These are phyloP conservation scores for Sodiomyces alkalinus DNA, from an alignment of 2,329 filamentous ascomycete species.

Conservation along the genomic window DNA sequence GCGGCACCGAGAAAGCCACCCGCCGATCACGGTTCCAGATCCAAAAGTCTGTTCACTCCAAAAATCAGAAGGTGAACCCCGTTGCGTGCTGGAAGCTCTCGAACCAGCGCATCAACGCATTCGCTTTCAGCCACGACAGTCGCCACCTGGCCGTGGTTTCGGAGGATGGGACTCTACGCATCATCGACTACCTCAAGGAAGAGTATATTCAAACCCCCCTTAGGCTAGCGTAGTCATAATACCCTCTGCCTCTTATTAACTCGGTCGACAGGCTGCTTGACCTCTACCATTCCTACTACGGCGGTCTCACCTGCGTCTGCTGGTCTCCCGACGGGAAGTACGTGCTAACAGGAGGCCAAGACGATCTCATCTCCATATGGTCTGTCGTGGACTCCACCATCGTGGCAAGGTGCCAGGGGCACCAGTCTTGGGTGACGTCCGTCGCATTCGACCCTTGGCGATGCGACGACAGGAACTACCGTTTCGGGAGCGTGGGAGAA, in stretches of 20 bases:
- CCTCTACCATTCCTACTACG: slow-evolving; percentile 83
- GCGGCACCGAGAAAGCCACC: slow-evolving; percentile 1
- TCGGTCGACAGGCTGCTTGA: slow-evolving; percentile 55
- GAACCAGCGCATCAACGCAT: slow-evolving; percentile 78
- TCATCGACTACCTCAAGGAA: slow-evolving; percentile 87
- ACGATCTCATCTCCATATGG: slow-evolving; percentile 95
- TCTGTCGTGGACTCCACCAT: slow-evolving; percentile 69
- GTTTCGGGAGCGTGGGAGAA: slow-evolving; percentile 91
- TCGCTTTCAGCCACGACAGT: slow-evolving; percentile 83
- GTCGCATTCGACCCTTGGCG: slow-evolving; percentile 96
- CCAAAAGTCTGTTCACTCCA: slow-evolving; percentile 83
- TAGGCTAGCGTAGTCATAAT: background rate
- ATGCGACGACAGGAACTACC: slow-evolving; percentile 88
- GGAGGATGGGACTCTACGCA: slow-evolving; percentile 76
- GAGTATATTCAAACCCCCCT: slow-evolving; percentile 38
- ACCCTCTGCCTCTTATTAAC: too few relatives aligned
- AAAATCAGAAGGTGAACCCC: slow-evolving; percentile 85
- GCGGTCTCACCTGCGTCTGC: slow-evolving; percentile 80
- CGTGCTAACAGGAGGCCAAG: slow-evolving; percentile 85
- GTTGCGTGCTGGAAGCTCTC: slow-evolving; percentile 87
- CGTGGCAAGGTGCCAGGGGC: slow-evolving; percentile 84
- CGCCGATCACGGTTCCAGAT: slow-evolving; percentile 46
- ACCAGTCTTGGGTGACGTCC: slow-evolving; percentile 87
- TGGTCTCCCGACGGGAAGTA: slow-evolving; percentile 98
- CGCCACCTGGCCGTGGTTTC: slow-evolving; percentile 78